Conservation (phyloP, 23 red algal species). For the Agarophyton chilense region DNA sequence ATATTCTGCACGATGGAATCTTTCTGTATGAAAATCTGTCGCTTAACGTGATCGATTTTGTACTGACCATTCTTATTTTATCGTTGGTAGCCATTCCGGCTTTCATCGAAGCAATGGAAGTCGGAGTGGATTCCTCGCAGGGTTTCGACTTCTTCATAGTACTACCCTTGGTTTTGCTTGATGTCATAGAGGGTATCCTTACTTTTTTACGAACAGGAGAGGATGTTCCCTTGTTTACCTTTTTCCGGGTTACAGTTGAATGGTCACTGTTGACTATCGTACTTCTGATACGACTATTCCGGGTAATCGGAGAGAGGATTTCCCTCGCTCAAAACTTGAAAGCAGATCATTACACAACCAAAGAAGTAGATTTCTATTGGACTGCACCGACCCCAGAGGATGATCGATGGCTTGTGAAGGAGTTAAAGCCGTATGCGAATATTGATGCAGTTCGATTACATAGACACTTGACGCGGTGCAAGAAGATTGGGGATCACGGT, state of each 20-base stretch:
- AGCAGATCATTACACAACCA: constrained; percentile 44
- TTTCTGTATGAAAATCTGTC: constrained; percentile 28
- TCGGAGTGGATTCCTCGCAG: constrained; percentile 42
- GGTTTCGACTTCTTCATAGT: constrained; percentile 71
- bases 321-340: constrained; percentile 41
- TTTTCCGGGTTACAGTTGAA: constrained; percentile 54
- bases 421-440: constrained; percentile 50
- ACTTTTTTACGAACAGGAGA: constrained; percentile 16
- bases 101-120: constrained; percentile 60
- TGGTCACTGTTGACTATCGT: constrained; percentile 61
- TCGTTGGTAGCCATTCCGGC: constrained; percentile 47
- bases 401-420: constrained; percentile 70
- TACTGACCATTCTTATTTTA: constrained; percentile 3
- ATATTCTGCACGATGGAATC: constrained; percentile 48
- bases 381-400: constrained; percentile 67
- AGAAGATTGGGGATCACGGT: background rate
- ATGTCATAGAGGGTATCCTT: constrained; percentile 30
- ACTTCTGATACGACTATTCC: constrained; percentile 55
- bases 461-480: constrained; percentile 60
- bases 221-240: constrained; percentile 42
- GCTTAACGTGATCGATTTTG: constrained; percentile 48
- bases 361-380: constrained; percentile 80
- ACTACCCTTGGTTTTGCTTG: constrained; percentile 45
- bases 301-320: constrained; percentile 75
- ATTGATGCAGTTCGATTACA: constrained; percentile 45